phyloP scores from a whole-genome alignment of 352 stramenopile genomes.

The Nothophytophthora sp. region DNA sequence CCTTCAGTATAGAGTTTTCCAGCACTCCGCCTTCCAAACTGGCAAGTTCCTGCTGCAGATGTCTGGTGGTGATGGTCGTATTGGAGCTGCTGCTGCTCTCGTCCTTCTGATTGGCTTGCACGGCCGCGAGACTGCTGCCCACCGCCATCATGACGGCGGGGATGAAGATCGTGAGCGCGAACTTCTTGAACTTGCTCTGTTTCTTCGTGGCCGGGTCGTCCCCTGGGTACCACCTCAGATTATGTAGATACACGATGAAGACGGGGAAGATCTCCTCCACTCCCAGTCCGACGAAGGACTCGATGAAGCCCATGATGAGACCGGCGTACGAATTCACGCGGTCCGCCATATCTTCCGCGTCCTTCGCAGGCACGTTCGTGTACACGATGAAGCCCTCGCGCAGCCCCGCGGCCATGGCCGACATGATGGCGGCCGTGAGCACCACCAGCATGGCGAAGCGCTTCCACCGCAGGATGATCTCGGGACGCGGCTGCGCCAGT shows the following conservation, averaged over 20 bases:
- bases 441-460: slow-evolving; percentile 52
- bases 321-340: slow-evolving; percentile 59
- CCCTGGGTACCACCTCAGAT: slow-evolving; percentile 50
- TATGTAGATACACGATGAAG: slow-evolving; percentile 68
- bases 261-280: slow-evolving; percentile 57
- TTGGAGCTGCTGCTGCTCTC: slow-evolving; percentile 11
- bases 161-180: slow-evolving; percentile 59
- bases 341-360: slow-evolving; percentile 35
- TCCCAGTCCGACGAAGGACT: slow-evolving; percentile 45
- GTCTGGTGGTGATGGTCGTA: slow-evolving; percentile 16
- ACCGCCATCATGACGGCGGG: slow-evolving; percentile 56
- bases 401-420: slow-evolving; percentile 36
- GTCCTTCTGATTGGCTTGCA: slow-evolving; percentile 60
- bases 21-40: slow-evolving; percentile 8
- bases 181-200: slow-evolving; percentile 59
- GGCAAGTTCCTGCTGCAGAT: slow-evolving; percentile 27
- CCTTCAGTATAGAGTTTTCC: slow-evolving; percentile 27
- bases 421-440: slow-evolving; percentile 41
- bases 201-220: slow-evolving; percentile 48
- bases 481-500: slow-evolving; percentile 40
- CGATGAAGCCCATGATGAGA: slow-evolving; percentile 62
- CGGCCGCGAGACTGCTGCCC: slow-evolving; percentile 47
- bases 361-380: slow-evolving; percentile 7
- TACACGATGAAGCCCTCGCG: slow-evolving; percentile 40
- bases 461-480: slow-evolving; percentile 67